Evolutionary conservation across 2,329 filamentous ascomycete genomes (phyloP).

Genomic region (Ophiostoma sp.): DNA sequence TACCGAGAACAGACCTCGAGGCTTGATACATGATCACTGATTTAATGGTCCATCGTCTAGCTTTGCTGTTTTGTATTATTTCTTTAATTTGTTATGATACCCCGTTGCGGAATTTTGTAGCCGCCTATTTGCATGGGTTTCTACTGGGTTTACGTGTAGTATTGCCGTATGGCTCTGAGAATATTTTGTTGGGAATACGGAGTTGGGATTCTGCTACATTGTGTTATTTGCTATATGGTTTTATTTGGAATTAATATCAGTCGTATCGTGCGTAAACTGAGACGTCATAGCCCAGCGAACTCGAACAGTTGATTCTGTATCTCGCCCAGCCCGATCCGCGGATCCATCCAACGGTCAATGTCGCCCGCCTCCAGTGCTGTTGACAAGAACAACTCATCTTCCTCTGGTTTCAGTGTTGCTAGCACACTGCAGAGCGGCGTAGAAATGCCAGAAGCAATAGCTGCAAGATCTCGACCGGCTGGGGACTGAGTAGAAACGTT

Average conservation of each 20-base stretch:
- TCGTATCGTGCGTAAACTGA: too few relatives aligned
- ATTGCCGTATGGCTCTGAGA: too few relatives aligned
- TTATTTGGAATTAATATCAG: too few relatives aligned
- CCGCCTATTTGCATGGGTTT: too few relatives aligned
- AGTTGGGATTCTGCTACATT: too few relatives aligned
- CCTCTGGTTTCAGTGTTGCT: not conserved
- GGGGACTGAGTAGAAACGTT: not conserved
- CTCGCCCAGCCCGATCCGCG: not conserved
- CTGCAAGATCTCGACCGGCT: not conserved
- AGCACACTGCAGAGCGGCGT: not conserved
- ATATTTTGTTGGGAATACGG: too few relatives aligned
- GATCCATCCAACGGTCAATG: not conserved
- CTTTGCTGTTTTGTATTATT: too few relatives aligned
- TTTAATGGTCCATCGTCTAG: too few relatives aligned
- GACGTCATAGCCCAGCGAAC: not conserved
- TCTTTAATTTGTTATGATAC: too few relatives aligned
- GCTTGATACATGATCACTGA: not conserved
- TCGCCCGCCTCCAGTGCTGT: not conserved
- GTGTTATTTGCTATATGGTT: too few relatives aligned
- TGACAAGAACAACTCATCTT: not conserved
- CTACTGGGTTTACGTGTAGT: too few relatives aligned
- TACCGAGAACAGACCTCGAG: not conserved
- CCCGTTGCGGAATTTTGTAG: too few relatives aligned
- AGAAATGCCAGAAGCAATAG: not conserved
- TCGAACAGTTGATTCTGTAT: not conserved